phyloP scores from a whole-genome alignment of 2,329 filamentous ascomycete genomes.

The Sodiomyces alkalinus region DNA sequence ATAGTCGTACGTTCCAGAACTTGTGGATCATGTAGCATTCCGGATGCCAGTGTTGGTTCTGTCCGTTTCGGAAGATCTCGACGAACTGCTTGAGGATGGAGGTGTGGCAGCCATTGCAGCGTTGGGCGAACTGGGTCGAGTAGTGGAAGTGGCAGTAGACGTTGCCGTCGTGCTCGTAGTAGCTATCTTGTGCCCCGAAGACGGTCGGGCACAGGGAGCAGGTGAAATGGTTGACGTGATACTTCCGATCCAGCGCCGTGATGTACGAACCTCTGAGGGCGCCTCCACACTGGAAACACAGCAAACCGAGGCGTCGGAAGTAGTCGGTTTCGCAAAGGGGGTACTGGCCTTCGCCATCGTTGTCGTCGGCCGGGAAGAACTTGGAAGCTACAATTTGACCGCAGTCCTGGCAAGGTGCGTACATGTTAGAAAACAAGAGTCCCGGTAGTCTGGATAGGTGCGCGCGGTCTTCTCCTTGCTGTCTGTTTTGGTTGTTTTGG shows the following conservation, averaged over 20 bases:
- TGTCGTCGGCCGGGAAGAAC: constrained; percentile 93
- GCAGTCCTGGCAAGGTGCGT: constrained; percentile 53
- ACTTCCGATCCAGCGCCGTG: constrained; percentile 92
- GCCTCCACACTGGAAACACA: constrained; percentile 85
- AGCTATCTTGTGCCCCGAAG: constrained; percentile 97
- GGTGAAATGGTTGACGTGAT: constrained; percentile 98
- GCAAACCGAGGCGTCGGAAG: constrained; percentile 76
- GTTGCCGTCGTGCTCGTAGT: constrained; percentile 92
- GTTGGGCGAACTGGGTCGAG: constrained; percentile 89
- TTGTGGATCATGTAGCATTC: constrained; percentile 99
- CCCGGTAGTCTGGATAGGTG: no score
- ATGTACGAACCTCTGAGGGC: constrained; percentile 95
- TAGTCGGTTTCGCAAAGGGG: constrained; percentile 97
- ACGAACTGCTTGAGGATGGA: constrained; percentile 98
- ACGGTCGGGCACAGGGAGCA: constrained; percentile 93
- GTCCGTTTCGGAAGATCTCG: constrained; percentile 93
- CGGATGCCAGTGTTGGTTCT: constrained; percentile 98
- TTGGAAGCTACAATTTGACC: constrained; percentile 95
- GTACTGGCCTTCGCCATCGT: constrained; percentile 73
- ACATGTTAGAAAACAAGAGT: constrained; percentile 3
- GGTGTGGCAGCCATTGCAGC: constrained; percentile 92
- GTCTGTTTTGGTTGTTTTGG: neutral
- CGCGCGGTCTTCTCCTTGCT: neutral
- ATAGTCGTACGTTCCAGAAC: constrained; percentile 94
- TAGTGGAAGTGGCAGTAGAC: constrained; percentile 99